Conservation (phyloP, 1,284 basidiomycete species). For the Heterobasidion occidentale region DNA sequence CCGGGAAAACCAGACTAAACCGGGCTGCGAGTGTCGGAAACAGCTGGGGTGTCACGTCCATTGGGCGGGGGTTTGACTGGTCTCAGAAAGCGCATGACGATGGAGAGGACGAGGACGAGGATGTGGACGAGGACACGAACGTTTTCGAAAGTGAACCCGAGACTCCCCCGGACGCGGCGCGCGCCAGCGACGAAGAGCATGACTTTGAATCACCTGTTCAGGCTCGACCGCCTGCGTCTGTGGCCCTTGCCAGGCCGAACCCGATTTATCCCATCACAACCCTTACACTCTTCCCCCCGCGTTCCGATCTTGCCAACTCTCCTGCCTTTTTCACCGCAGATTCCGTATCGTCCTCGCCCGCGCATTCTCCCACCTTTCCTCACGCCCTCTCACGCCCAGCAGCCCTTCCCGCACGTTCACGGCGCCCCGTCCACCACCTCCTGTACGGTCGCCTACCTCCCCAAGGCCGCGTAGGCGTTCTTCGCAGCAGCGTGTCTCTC, state of each 20-base stretch:
- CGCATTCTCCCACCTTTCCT: slow-evolving; percentile 25
- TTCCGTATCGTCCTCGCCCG: slow-evolving; percentile 23
- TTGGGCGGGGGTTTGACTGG: slow-evolving; percentile 76
- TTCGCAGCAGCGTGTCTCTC: slow-evolving; percentile 74
- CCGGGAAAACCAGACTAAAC: slow-evolving; percentile 37
- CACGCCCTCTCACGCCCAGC: slow-evolving; percentile 16
- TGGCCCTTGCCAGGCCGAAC: neutral
- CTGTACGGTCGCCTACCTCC: slow-evolving; percentile 15
- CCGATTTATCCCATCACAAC: slow-evolving; percentile 9
- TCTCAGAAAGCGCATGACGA: slow-evolving; percentile 26
- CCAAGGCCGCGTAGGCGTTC: slow-evolving; percentile 60
- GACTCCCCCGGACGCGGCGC: neutral
- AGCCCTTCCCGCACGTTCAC: slow-evolving; percentile 22
- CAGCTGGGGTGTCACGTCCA: slow-evolving; percentile 77
- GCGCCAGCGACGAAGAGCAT: slow-evolving; percentile 3
- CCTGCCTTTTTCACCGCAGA: slow-evolving; percentile 14
- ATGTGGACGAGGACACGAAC: slow-evolving; percentile 22
- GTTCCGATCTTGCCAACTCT: slow-evolving; percentile 4
- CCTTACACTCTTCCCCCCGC: slow-evolving; percentile 12
- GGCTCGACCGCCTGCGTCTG: slow-evolving; percentile 3
- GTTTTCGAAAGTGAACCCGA: slow-evolving; percentile 13
- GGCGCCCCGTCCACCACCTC: slow-evolving; percentile 15
- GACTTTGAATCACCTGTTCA: slow-evolving; percentile 2
- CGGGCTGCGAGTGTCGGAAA: slow-evolving; percentile 57
- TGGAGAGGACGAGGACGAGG: slow-evolving; percentile 1